A percentile compares a stretch with the other conserved stretches of the same genome.
These are phyloP conservation scores for Trichomonas tenax DNA, from an alignment of 208 protist species.

Conservation along the genomic window DNA sequence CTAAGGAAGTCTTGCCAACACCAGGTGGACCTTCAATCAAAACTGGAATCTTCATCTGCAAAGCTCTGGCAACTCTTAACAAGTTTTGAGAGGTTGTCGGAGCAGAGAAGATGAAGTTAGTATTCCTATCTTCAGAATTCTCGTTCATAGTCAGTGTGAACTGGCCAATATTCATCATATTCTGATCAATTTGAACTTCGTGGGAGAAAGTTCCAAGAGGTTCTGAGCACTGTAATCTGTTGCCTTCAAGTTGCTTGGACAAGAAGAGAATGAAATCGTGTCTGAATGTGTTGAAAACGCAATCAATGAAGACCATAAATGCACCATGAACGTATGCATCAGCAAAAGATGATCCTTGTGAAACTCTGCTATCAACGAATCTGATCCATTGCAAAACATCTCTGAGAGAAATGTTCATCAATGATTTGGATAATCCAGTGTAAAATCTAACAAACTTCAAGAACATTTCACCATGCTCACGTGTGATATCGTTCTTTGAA, in stretches of 20 bases:
- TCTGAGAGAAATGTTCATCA: neutral
- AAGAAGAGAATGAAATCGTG: neutral
- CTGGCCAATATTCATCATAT: neutral
- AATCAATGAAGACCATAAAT: conserved; percentile 21
- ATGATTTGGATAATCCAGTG: neutral
- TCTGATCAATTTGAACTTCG: neutral
- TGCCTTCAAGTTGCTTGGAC: neutral
- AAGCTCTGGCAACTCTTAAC: conserved; percentile 71
- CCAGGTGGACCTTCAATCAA: conserved; percentile 56
- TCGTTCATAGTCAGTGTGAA: neutral
- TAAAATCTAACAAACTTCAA: neutral
- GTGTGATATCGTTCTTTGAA: neutral
- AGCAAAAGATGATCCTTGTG: neutral
- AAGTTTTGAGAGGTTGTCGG: conserved; percentile 85
- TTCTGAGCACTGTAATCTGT: neutral
- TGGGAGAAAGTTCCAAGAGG: neutral
- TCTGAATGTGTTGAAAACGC: neutral
- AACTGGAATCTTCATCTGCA: conserved; percentile 72
- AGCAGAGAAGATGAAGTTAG: conserved; percentile 56
- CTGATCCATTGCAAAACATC: conserved; percentile 6
- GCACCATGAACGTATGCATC: neutral
- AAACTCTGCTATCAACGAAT: neutral
- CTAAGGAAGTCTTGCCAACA: conserved; percentile 88
- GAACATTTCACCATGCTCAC: neutral
- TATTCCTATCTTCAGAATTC: neutral